phyloP scores from a whole-genome alignment of 2,329 filamentous ascomycete genomes.

The Peltaster fructicola region DNA sequence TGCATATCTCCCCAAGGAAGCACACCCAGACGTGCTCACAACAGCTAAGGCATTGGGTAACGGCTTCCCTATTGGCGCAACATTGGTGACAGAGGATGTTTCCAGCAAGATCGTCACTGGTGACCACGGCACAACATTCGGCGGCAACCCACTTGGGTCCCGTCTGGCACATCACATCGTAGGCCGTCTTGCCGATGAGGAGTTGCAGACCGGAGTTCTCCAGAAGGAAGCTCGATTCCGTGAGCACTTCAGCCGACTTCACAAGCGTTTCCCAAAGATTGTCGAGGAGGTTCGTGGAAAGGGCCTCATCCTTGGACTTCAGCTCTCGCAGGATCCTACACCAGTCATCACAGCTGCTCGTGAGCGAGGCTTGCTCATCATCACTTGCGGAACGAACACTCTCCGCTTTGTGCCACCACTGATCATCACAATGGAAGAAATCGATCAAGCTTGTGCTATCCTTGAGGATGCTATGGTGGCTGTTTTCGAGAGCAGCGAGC shows the following conservation, averaged over 20 bases:
- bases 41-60: conserved; percentile 94
- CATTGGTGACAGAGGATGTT: conserved; percentile 48
- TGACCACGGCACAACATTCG: conserved; percentile 89
- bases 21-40: conserved; percentile 85
- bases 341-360: conserved; percentile 68
- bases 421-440: conserved; percentile 63
- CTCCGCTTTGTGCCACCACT: conserved; percentile 81
- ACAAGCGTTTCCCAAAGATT: conserved; percentile 47
- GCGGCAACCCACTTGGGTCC: conserved; percentile 75
- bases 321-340: conserved; percentile 56
- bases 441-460: conserved; percentile 58
- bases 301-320: conserved; percentile 73
- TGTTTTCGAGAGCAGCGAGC: conserved; percentile 27
- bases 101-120: conserved; percentile 53
- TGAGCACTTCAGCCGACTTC: conserved; percentile 38
- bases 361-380: conserved; percentile 73
- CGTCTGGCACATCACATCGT: conserved; percentile 78
- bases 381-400: conserved; percentile 85
- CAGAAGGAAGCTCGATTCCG: conserved; percentile 47
- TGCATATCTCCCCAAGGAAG: conserved; percentile 50
- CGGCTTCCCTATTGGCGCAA: conserved; percentile 85
- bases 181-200: conserved; percentile 50
- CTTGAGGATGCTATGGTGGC: conserved; percentile 49
- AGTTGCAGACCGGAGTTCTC: conserved; percentile 51
- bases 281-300: conserved; percentile 65